Percentiles rank a stretch among this genome's conserved stretches.
These are phyloP conservation scores for Boletus austroedulis DNA, from an alignment of 1,284 basidiomycete genomes.

Conservation along the genomic window DNA sequence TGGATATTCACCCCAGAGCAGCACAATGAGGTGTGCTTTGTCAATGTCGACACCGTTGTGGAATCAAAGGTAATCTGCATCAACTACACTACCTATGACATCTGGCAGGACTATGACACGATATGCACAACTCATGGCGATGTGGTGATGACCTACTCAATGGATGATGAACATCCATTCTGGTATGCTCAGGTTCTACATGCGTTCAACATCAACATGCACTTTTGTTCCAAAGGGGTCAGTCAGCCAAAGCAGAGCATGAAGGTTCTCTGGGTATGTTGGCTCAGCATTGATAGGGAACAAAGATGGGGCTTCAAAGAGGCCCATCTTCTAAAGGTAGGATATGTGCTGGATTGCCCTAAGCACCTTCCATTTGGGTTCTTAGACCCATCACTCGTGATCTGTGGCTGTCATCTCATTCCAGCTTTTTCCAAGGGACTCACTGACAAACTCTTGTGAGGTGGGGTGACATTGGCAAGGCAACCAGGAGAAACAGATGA, in stretches of 20 bases:
- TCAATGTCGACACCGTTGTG: slow-evolving; percentile 1
- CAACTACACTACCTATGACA: slow-evolving; percentile 16
- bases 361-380: too few relatives aligned
- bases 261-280: slow-evolving; percentile 19
- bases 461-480: background rate
- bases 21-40: background rate
- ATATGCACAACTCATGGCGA: slow-evolving; percentile 9
- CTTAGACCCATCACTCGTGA: background rate
- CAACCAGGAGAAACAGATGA: background rate
- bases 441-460: background rate
- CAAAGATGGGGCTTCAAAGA: background rate
- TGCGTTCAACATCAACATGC: background rate
- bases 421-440: background rate
- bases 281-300: background rate
- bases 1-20: background rate
- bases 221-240: background rate
- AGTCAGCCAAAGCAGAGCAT: background rate
- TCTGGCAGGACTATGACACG: slow-evolving; percentile 15
- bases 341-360: too few relatives aligned
- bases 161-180: slow-evolving; percentile 14
- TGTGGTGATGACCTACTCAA: slow-evolving; percentile 11
- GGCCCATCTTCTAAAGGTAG: slow-evolving; percentile 5
- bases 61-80: slow-evolving; percentile 1
- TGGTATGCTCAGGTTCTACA: slow-evolving; percentile 18
- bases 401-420: background rate